Conservation (phyloP, 2,329 filamentous ascomycete species). For the Hymenoscyphus fructigenus region DNA sequence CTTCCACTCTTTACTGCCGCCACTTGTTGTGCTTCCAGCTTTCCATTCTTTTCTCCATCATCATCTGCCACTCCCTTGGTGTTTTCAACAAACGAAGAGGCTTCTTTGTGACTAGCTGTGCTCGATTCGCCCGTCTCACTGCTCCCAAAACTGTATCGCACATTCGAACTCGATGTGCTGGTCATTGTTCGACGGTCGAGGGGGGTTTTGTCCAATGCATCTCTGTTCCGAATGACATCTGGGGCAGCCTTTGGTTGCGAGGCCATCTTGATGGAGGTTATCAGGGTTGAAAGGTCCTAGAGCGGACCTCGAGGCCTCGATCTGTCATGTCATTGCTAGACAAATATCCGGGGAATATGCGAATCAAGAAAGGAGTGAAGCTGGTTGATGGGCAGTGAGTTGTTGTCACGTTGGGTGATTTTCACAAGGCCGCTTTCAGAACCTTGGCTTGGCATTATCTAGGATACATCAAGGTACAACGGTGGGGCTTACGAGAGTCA, state of each 20-base stretch:
- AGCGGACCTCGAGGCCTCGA: conserved; percentile 14
- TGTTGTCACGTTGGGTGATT: background rate
- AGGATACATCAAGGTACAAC: background rate
- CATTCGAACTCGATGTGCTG: conserved; percentile 24
- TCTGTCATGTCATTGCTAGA: conserved; percentile 18
- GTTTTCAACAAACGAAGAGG: conserved; percentile 7
- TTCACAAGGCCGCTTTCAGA: background rate
- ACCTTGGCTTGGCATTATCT: background rate
- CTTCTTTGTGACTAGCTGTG: conserved; percentile 36
- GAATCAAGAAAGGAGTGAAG: background rate
- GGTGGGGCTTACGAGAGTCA: background rate
- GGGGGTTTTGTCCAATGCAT: conserved; percentile 28
- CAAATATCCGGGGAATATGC: background rate
- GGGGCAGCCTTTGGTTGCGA: conserved; percentile 21
- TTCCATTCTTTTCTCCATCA: conserved; percentile 11
- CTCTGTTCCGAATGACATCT: conserved; percentile 21
- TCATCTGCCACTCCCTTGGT: conserved; percentile 6
- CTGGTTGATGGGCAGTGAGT: background rate
- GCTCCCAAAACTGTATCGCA: conserved; percentile 39
- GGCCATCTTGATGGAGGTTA: conserved; percentile 26
- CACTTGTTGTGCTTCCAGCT: background rate
- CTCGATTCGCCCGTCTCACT: conserved; percentile 49
- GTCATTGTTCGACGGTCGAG: conserved; percentile 25
- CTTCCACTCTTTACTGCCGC: conserved; percentile 14
- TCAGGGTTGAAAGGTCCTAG: conserved; percentile 12